These are phyloP conservation scores for Taiwanofungus camphoratus DNA, from an alignment of 1,284 basidiomycete genomes.

Conservation along the genomic window DNA sequence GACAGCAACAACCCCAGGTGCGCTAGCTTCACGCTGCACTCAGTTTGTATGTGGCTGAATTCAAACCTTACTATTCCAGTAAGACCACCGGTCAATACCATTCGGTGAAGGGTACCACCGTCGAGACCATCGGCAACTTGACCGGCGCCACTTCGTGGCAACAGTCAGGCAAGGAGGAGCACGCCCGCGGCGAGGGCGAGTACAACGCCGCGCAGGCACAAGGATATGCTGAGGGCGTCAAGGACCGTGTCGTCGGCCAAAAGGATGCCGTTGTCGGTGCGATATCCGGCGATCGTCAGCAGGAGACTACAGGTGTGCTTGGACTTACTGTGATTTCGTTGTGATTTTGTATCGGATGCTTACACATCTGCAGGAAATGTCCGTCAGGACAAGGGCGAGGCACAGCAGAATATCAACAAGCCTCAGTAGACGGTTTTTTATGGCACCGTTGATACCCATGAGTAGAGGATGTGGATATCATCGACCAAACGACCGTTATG, in stretches of 20 bases:
- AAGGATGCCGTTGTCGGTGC: slow-evolving; percentile 40
- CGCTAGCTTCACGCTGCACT: no score
- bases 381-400: slow-evolving; percentile 52
- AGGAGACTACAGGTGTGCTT: not conserved
- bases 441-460: no score
- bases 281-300: not conserved
- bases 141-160: slow-evolving; percentile 43
- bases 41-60: no score
- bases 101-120: slow-evolving; percentile 52
- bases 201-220: slow-evolving; percentile 51
- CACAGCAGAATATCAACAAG: slow-evolving; percentile 48
- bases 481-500: no score
- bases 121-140: slow-evolving; percentile 52
- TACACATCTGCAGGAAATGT: slow-evolving; percentile 36
- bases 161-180: slow-evolving; percentile 61
- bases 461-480: no score
- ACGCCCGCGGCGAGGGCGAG: slow-evolving; percentile 59
- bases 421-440: no score
- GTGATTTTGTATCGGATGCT: not conserved
- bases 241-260: slow-evolving; percentile 60
- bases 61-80: no score
- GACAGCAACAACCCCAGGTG: not conserved
- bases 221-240: slow-evolving; percentile 49
- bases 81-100: slow-evolving; percentile 62
- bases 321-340: not conserved